Evolutionary conservation across 2,329 filamentous ascomycete species (phyloP).

Genomic region (Hypoxylon sp.): DNA sequence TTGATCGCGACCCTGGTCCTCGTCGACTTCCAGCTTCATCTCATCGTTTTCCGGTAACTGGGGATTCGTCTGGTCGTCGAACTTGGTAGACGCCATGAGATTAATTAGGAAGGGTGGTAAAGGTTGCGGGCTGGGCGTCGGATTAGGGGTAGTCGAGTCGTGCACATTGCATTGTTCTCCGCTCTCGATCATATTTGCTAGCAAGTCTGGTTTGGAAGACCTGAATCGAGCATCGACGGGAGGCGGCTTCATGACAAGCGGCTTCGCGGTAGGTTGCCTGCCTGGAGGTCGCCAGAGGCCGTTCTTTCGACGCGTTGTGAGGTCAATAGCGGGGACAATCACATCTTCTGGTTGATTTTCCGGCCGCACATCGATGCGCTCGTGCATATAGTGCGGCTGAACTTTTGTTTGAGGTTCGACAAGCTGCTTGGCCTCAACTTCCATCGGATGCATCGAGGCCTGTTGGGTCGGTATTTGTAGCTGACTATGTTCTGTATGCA

Average conservation of each 20-base stretch:
- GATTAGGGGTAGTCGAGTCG: conserved; percentile 28
- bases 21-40: conserved; percentile 39
- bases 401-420: conserved; percentile 9
- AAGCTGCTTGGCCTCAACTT: conserved; percentile 6
- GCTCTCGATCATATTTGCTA: conserved; percentile 44
- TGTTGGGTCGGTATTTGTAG: conserved; percentile 20
- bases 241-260: conserved; percentile 22
- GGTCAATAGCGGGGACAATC: not conserved
- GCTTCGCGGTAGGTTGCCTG: too few species aligned
- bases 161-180: conserved; percentile 45
- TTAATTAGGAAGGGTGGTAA: conserved; percentile 10
- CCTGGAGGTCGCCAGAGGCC: conserved; percentile 18
- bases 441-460: conserved; percentile 1
- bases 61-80: conserved; percentile 21
- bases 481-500: conserved; percentile 5
- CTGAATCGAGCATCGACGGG: conserved; percentile 33
- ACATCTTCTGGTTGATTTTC: not conserved
- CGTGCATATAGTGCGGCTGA: conserved; percentile 8
- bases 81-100: conserved; percentile 4
- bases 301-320: conserved; percentile 9
- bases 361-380: conserved; percentile 1
- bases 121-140: conserved; percentile 7
- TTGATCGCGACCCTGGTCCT: conserved; percentile 28
- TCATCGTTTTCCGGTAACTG: conserved; percentile 14
- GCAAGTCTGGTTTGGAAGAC: conserved; percentile 33